Evolutionary conservation across 495 filamentous ascomycete species (phyloP).

Genomic region (Hypoxylon trugodes): DNA sequence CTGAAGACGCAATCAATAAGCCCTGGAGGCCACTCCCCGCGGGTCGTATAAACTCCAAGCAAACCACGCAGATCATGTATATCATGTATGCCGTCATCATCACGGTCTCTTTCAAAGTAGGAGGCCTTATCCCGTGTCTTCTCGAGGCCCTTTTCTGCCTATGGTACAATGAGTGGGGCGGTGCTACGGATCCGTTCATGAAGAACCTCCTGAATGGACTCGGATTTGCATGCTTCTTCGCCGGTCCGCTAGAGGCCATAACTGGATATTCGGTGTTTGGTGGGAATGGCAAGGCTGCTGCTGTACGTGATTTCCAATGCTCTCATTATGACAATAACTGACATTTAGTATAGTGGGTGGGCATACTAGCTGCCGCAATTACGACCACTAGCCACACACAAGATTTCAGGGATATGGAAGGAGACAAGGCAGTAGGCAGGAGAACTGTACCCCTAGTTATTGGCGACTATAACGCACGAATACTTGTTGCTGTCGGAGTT

Average conservation of each 20-base stretch:
- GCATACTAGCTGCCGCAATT: slow-evolving; percentile 48
- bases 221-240: slow-evolving; percentile 45
- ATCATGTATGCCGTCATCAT: slow-evolving; percentile 5
- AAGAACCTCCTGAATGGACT: slow-evolving; percentile 54
- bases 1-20: slow-evolving; percentile 60
- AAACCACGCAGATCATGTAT: slow-evolving; percentile 45
- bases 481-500: not conserved
- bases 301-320: no score
- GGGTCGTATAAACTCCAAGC: slow-evolving; percentile 40
- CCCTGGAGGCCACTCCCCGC: slow-evolving; percentile 59
- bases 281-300: no score
- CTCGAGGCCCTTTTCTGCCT: slow-evolving; percentile 51
- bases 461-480: slow-evolving; percentile 46
- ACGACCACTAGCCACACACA: slow-evolving; percentile 57
- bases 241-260: slow-evolving; percentile 25
- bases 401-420: slow-evolving; percentile 55
- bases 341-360: slow-evolving; percentile 46
- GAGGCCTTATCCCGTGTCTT: slow-evolving; percentile 35
- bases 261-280: slow-evolving; percentile 3
- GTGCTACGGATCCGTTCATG: slow-evolving; percentile 43
- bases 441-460: slow-evolving; percentile 50
- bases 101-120: not conserved
- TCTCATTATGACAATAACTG: no score
- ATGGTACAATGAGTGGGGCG: slow-evolving; percentile 59
- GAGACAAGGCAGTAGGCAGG: slow-evolving; percentile 49